Evolutionary conservation across 164 flowering plant genomes (phyloP).

Genomic region (Stephania yunnanensis): DNA sequence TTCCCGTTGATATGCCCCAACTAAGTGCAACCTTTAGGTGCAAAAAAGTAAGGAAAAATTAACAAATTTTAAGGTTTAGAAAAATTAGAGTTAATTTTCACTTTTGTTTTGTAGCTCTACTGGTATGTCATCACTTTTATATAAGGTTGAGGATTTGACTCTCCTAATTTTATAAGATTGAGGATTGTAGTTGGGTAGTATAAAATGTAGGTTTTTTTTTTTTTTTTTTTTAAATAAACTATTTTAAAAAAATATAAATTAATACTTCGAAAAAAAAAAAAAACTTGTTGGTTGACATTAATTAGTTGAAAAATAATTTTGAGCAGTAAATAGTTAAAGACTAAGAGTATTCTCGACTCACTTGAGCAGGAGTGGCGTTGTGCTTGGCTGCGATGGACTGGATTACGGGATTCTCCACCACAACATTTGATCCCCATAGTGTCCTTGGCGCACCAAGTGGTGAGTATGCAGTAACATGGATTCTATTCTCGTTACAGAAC

Average conservation of each 20-base stretch:
- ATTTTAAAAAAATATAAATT: too few species aligned
- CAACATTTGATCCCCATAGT: conserved; percentile 63
- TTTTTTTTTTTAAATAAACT: too few species aligned
- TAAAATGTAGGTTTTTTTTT: too few species aligned
- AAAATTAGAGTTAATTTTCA: not conserved
- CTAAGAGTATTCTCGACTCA: conserved; percentile 6
- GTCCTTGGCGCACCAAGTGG: conserved; percentile 72
- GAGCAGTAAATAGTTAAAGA: too few species aligned
- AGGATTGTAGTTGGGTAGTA: too few species aligned
- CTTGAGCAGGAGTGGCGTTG: conserved; percentile 75
- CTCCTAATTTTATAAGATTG: too few species aligned
- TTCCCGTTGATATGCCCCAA: conserved; percentile 72
- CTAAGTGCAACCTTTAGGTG: conserved; percentile 50
- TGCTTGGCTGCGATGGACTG: conserved; percentile 60
- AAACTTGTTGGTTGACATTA: too few species aligned
- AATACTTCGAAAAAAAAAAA: too few species aligned
- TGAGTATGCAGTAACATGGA: conserved; percentile 75
- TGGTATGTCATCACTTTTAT: not conserved
- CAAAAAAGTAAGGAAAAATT: not conserved
- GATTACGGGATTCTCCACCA: conserved; percentile 49
- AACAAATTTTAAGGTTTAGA: too few species aligned
- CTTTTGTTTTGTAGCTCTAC: too few species aligned
- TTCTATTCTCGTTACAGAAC: conserved; percentile 44
- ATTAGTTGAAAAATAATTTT: too few species aligned
- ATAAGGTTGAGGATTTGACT: too few species aligned